phyloP scores from a whole-genome alignment of 1,284 basidiomycete species.

The Somion occarium region DNA sequence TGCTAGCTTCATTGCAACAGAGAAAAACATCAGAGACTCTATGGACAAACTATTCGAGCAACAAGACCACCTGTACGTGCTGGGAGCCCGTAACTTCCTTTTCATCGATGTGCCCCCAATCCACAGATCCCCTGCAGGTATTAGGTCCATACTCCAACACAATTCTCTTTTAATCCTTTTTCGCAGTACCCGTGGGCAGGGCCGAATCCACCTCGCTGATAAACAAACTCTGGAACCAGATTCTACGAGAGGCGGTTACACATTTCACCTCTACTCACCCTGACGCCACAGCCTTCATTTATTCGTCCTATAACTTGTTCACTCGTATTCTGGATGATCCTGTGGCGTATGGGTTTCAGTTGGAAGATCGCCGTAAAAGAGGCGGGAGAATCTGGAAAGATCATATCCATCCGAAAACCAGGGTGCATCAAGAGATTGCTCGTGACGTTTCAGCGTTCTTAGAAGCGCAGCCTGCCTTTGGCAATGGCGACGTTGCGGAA shows the following conservation, averaged over 20 bases:
- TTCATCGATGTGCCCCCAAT: conserved; percentile 62
- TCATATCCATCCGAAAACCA: conserved; percentile 24
- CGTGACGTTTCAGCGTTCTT: conserved; percentile 21
- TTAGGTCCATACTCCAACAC: no score
- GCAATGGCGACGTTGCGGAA: no score
- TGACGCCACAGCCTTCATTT: conserved; percentile 43
- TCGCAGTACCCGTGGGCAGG: background rate
- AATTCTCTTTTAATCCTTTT: background rate
- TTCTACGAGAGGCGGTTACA: conserved; percentile 27
- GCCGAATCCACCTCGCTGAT: background rate
- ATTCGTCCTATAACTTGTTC: conserved; percentile 45
- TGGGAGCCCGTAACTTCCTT: conserved; percentile 57
- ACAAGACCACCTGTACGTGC: conserved; percentile 44
- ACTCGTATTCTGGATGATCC: conserved; percentile 43
- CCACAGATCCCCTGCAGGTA: conserved; percentile 42
- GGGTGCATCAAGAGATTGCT: conserved; percentile 26
- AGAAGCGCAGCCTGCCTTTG: conserved; percentile 10
- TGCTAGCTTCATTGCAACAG: conserved; percentile 6
- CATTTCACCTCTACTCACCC: conserved; percentile 35
- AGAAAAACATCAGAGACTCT: conserved; percentile 14
- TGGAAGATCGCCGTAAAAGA: conserved; percentile 26
- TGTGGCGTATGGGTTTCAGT: conserved; percentile 34
- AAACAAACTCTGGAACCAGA: conserved; percentile 40
- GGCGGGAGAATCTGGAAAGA: conserved; percentile 50
- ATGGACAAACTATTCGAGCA: conserved; percentile 31